phyloP scores from a whole-genome alignment of 2,329 filamentous ascomycete species.

The Xylaria sp. region DNA sequence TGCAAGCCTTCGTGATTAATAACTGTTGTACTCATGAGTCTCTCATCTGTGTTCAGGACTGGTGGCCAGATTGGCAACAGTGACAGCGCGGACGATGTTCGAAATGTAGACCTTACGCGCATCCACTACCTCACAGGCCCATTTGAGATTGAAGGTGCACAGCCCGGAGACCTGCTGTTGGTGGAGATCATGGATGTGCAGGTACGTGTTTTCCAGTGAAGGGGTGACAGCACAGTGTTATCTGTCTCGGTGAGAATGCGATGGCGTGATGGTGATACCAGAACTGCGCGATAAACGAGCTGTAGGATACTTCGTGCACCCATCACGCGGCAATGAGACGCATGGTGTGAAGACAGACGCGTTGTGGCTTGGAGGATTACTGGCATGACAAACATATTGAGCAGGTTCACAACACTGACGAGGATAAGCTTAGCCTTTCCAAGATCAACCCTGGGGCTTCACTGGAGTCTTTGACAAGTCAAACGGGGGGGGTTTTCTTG shows the following conservation, averaged over 20 bases:
- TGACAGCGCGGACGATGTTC: constrained; percentile 88
- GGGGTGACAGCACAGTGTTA: not conserved
- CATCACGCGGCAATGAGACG: not conserved
- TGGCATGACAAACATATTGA: not conserved
- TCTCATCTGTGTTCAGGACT: constrained; percentile 56
- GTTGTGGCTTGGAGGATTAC: not conserved
- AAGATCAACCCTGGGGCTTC: constrained; percentile 90
- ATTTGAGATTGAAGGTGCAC: constrained; percentile 85
- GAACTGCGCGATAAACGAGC: not conserved
- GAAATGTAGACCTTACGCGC: constrained; percentile 83
- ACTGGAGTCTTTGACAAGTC: constrained; percentile 82
- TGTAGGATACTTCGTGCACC: not conserved
- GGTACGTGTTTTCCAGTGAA: constrained; percentile 17
- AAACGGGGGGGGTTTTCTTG: constrained; percentile 90
- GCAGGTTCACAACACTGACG: constrained; percentile 13
- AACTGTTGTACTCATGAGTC: constrained; percentile 11
- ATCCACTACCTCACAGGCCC: constrained; percentile 91
- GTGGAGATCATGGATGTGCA: constrained; percentile 90
- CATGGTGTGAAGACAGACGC: constrained; percentile 49
- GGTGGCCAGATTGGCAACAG: constrained; percentile 89
- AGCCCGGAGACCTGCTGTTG: constrained; percentile 85
- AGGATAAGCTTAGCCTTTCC: constrained; percentile 69
- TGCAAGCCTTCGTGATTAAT: too few species aligned
- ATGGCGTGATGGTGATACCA: not conserved
- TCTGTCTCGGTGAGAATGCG: not conserved